phyloP scores from a whole-genome alignment of 2,329 filamentous ascomycete genomes.

The Teratosphaeria gauchensis region DNA sequence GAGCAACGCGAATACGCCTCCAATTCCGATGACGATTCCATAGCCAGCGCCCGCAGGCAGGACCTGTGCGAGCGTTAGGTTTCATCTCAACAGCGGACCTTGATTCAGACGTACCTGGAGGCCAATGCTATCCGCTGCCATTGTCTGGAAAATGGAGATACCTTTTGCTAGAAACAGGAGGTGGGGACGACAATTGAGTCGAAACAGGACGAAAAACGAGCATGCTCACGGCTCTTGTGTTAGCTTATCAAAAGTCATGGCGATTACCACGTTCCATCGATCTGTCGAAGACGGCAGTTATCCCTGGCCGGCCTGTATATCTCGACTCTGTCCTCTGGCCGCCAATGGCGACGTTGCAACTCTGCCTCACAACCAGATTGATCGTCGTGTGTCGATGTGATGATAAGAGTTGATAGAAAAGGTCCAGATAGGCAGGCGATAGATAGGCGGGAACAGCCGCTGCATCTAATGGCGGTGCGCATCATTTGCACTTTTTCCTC shows the following conservation, averaged over 20 bases:
- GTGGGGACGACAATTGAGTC: not conserved
- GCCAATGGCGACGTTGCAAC: not conserved
- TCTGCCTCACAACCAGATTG: not conserved
- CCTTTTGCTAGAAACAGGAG: not conserved
- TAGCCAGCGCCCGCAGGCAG: constrained; percentile 13
- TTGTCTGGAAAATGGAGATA: not conserved
- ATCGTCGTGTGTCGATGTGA: not conserved
- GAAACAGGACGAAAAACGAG: not conserved
- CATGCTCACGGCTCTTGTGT: not conserved
- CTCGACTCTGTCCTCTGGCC: not conserved
- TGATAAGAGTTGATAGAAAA: not conserved
- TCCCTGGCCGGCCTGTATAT: not conserved
- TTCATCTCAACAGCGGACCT: not conserved
- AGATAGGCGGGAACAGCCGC: not conserved
- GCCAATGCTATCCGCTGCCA: not conserved
- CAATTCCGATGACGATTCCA: constrained; percentile 64
- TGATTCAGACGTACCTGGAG: not conserved
- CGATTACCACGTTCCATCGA: not conserved
- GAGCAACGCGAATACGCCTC: constrained; percentile 55
- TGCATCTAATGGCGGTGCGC: not conserved
- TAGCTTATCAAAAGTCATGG: not conserved
- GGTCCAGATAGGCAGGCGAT: not conserved
- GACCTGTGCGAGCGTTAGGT: constrained; percentile 1
- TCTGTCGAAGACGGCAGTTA: not conserved
- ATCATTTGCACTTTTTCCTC: not conserved